Conservation (phyloP, 768 basidiomycete genomes). For the Cystofilobasidium capitatum region DNA sequence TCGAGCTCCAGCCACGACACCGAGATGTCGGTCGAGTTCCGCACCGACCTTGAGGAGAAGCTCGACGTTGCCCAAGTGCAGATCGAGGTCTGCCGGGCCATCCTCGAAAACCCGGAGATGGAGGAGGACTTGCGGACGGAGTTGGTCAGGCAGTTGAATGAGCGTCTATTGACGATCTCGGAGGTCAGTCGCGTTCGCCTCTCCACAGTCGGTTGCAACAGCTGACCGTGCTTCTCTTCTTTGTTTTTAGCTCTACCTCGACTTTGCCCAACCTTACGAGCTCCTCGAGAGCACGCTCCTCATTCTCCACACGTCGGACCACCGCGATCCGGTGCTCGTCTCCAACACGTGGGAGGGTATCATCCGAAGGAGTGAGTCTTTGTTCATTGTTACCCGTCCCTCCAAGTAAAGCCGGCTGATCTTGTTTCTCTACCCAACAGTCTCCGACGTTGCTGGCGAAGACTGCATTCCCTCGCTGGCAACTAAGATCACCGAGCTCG, state of each 20-base stretch:
- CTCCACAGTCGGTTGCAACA: not conserved
- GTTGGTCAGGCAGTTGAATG: conserved; percentile 33
- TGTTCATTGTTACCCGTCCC: not conserved
- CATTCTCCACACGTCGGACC: conserved; percentile 87
- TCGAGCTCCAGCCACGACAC: conserved; percentile 65
- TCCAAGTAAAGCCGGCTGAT: not conserved
- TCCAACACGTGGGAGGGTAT: conserved; percentile 81
- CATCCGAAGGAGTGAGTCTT: conserved; percentile 59
- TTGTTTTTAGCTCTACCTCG: conserved; percentile 61
- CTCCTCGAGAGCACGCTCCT: conserved; percentile 73
- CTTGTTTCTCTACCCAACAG: not conserved
- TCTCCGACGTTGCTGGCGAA: not conserved
- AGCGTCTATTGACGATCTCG: conserved; percentile 61
- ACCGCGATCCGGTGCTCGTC: conserved; percentile 71
- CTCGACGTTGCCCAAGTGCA: conserved; percentile 95
- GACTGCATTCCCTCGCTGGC: conserved; percentile 41
- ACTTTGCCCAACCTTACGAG: conserved; percentile 78
- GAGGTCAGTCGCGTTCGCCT: conserved; percentile 50
- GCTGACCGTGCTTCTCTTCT: not conserved
- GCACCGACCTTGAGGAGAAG: conserved; percentile 90
- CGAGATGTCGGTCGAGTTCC: conserved; percentile 75
- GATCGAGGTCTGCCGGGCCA: conserved; percentile 66
- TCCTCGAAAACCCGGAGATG: conserved; percentile 44
- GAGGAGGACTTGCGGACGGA: conserved; percentile 35
- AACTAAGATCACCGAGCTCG: conserved; percentile 58